Evolutionary conservation across 176 grass and related monocot genomes (phyloP).

Genomic region (Olyra latifolia): DNA sequence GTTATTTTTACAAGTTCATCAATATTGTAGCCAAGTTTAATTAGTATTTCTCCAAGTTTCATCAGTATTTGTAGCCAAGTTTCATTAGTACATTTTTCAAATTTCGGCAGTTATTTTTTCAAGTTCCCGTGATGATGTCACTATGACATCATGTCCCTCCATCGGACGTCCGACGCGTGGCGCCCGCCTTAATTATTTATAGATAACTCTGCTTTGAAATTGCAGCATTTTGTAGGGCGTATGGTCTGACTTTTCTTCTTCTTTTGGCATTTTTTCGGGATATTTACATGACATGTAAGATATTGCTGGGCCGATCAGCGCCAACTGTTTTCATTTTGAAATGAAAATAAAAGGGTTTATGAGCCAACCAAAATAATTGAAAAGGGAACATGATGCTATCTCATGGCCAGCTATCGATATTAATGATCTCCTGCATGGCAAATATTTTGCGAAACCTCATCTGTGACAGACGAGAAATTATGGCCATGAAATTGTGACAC

Average conservation of each 20-base stretch:
- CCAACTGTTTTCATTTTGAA: neutral
- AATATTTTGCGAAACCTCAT: neutral
- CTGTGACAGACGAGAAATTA: neutral
- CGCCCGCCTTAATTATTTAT: no score
- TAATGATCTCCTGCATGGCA: neutral
- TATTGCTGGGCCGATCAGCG: neutral
- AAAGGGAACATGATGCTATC: neutral
- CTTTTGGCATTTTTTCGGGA: neutral
- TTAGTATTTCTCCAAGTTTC: no score
- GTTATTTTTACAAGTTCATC: no score
- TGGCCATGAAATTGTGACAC: neutral
- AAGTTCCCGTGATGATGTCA: no score
- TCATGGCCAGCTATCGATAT: conserved; percentile 17
- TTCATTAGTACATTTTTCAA: no score
- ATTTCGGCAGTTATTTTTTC: no score
- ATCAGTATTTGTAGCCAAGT: no score
- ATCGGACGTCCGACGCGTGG: no score
- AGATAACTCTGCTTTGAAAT: neutral
- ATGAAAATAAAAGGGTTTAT: neutral
- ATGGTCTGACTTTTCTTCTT: neutral
- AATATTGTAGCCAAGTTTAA: no score
- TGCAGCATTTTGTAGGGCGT: neutral
- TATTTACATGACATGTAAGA: neutral
- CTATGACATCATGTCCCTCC: no score
- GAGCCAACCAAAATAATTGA: conserved; percentile 8